Percentiles rank a stretch among this genome's conserved stretches.
phyloP scores from a whole-genome alignment of 192 early-diverging fungal genomes.

The Gonapodya prolifera region DNA sequence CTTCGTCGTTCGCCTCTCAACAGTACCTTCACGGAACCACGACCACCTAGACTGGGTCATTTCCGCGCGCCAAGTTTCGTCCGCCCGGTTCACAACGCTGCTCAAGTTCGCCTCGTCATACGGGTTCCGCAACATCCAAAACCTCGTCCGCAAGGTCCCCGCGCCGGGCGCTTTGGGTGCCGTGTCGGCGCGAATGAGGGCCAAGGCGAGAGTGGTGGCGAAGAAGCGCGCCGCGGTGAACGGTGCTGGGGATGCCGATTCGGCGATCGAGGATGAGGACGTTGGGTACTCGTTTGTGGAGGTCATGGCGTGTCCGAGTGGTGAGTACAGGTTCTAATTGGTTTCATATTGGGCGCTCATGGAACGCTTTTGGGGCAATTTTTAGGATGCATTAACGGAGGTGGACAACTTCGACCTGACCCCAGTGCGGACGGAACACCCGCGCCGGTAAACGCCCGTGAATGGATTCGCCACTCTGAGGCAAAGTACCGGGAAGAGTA shows the following conservation, averaged over 20 bases:
- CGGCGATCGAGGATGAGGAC: slow-evolving; percentile 26
- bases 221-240: not conserved
- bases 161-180: not conserved
- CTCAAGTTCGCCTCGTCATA: slow-evolving; percentile 80
- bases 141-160: slow-evolving; percentile 82
- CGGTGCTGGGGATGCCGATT: slow-evolving; percentile 3
- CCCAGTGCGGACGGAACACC: not conserved
- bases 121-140: slow-evolving; percentile 97
- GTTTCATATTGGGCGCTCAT: not conserved
- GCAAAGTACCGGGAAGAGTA: slow-evolving; percentile 1
- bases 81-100: slow-evolving; percentile 21
- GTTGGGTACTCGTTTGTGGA: slow-evolving; percentile 78
- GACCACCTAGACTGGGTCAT: slow-evolving; percentile 67
- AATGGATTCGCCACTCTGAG: not conserved
- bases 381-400: slow-evolving; percentile 88
- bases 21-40: slow-evolving; percentile 54
- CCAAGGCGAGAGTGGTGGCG: slow-evolving; percentile 1
- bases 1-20: slow-evolving; percentile 3
- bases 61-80: slow-evolving; percentile 22
- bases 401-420: slow-evolving; percentile 73
- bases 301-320: slow-evolving; percentile 89
- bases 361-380: not conserved
- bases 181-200: slow-evolving; percentile 5
- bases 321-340: not conserved
- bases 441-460: not conserved